phyloP scores from a whole-genome alignment of 192 early-diverging fungal species.

The Linnemannia elongata region DNA sequence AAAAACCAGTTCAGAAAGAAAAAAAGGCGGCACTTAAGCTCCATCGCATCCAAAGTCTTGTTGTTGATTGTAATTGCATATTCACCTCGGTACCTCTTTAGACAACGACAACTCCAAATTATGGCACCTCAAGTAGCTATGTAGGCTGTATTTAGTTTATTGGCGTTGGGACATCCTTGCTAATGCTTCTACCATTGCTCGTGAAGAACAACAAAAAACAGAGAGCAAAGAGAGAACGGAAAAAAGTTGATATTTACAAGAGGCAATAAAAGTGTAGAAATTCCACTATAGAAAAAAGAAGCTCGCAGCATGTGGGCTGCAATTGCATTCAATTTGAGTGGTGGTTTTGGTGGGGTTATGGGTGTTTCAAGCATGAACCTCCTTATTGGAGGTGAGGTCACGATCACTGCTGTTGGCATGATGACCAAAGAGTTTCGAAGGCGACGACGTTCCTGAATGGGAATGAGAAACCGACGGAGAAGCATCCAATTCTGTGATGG shows the following conservation, averaged over 20 bases:
- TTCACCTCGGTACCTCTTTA: no score
- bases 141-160: no score
- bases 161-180: not conserved
- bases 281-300: not conserved
- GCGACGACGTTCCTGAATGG: not conserved
- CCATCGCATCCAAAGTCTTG: no score
- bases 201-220: not conserved
- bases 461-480: not conserved
- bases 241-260: not conserved
- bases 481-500: not conserved
- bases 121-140: no score
- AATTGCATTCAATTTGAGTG: not conserved
- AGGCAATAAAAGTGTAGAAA: no score
- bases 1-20: no score
- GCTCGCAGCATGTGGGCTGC: no score
- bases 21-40: no score
- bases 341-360: not conserved
- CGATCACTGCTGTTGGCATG: constrained; percentile 4
- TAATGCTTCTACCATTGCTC: not conserved
- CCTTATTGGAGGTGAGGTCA: constrained; percentile 19
- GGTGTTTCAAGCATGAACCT: constrained; percentile 21
- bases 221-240: not conserved
- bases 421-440: not conserved
- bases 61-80: no score
- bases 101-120: no score